Base-by-base conservation (phyloP, 441 rosid species). In the Hypseocharis bilobata region DNA sequence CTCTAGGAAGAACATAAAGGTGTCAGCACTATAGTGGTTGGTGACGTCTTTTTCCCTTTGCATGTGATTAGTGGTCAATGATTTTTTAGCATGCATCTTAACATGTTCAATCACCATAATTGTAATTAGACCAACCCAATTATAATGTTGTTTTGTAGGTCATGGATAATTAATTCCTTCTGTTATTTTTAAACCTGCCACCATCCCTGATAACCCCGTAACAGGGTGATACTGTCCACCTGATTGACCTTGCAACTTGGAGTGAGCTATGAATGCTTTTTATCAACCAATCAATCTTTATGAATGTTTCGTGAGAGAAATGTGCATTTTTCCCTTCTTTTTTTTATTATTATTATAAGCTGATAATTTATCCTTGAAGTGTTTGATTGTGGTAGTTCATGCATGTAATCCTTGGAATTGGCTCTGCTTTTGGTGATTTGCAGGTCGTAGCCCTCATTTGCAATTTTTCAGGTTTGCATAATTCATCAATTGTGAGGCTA, bases 381-480 rank as follows among this genome's bases (percentile, higher is more conserved):
- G 17, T 47, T 17, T 2, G 3, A 0, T 17, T 47, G 54, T 47
- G 54, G 54, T 47, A 47, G 54, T 16, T 47, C 7, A 16, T 47
- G 22, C n/a, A n/a, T 17, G 54, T 47, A 17, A 16, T 17, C 17
- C 54, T 16, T 47, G 22, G 17, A 47, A 8, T 17, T 14, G 4
- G 22, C 22, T 16, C 20, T 47, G 54, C 20, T 57, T 44, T 44
- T 60, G 66, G 68, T 73, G 29, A 62, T 57, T 29, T 75, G 79
- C 92, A 91, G 99, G 83, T 82, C 75, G 86, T 93, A 70, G 93
- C 96, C 63, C 93, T 93, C 51, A 81, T 93, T 76, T 93, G 96
- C 84, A 93, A 93, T 60, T 91, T 93, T 72, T 76, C 92, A 0
- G 79, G 77, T 68, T 72, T 88, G 20, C 67, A 27, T 60, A 71